A percentile compares a stretch with the other conserved stretches of the same genome.
Conservation (phyloP, 495 filamentous ascomycete genomes). For the Letharia columbiana region DNA sequence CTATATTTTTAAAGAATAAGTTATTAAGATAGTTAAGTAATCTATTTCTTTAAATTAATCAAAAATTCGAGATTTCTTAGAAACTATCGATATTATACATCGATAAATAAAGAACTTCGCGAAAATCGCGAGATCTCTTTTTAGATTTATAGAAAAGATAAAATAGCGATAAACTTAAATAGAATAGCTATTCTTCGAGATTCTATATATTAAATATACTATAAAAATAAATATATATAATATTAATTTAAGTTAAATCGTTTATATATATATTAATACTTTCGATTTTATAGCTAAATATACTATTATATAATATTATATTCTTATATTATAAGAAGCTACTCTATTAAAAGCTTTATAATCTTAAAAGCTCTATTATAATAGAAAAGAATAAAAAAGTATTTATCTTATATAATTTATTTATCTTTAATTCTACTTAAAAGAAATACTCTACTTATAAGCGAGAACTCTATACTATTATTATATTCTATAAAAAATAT, state of each 20-base stretch:
- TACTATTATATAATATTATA: neutral
- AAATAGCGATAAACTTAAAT: neutral
- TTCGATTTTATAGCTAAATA: neutral
- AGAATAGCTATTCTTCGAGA: constrained; percentile 11
- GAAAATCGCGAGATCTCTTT: neutral
- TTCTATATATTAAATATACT: constrained; percentile 13
- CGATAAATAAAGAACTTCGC: constrained; percentile 15
- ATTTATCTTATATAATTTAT: constrained; percentile 8
- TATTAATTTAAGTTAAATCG: neutral
- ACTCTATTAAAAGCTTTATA: no score
- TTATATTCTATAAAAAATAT: constrained; percentile 10
- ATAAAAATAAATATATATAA: neutral
- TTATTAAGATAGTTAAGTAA: neutral
- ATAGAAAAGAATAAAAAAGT: neutral
- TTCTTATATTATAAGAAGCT: no score
- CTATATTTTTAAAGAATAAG: neutral
- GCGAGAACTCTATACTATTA: constrained; percentile 9
- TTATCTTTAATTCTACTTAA: constrained; percentile 2
- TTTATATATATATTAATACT: constrained; percentile 15
- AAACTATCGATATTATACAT: neutral
- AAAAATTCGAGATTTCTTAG: neutral
- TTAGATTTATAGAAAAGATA: constrained; percentile 1
- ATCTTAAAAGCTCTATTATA: no score
- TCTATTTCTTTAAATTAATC: neutral
- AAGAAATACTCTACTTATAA: constrained; percentile 11